Evolutionary conservation across 2,329 filamentous ascomycete genomes (phyloP).

Genomic region (Kalmusia sp.): DNA sequence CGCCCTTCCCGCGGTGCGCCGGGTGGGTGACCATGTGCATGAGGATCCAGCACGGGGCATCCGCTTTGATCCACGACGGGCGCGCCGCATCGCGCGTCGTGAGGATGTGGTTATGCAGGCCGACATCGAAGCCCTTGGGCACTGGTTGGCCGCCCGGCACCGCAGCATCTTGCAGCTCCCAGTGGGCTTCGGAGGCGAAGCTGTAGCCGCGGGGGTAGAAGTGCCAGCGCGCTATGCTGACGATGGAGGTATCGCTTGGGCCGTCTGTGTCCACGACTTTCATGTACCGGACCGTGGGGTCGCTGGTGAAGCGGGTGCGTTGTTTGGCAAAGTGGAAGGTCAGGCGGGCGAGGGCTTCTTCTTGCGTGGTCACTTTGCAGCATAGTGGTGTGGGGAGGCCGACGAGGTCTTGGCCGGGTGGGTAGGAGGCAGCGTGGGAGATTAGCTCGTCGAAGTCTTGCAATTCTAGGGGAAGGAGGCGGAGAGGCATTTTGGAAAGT

Average conservation of each 20-base stretch:
- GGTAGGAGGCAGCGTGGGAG: slow-evolving; percentile 8
- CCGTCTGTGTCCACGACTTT: slow-evolving; percentile 11
- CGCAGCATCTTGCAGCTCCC: slow-evolving; percentile 6
- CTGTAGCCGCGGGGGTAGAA: slow-evolving; percentile 13
- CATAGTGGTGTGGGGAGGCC: slow-evolving; percentile 11
- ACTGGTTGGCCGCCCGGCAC: neutral
- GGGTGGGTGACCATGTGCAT: slow-evolving; percentile 34
- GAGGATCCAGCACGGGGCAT: slow-evolving; percentile 13
- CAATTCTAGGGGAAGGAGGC: slow-evolving; percentile 10
- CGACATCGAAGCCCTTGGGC: slow-evolving; percentile 10
- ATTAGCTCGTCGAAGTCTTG: slow-evolving; percentile 16
- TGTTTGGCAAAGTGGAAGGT: slow-evolving; percentile 13
- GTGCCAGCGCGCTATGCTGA: slow-evolving; percentile 17
- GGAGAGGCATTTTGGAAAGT: slow-evolving; percentile 10
- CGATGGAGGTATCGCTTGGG: neutral
- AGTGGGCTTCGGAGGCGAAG: slow-evolving; percentile 10
- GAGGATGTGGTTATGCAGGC: slow-evolving; percentile 14
- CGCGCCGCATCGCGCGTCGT: slow-evolving; percentile 8
- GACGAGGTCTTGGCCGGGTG: slow-evolving; percentile 16
- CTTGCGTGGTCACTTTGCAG: slow-evolving; percentile 10
- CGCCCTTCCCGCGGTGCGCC: slow-evolving; percentile 42
- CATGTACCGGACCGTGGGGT: slow-evolving; percentile 14
- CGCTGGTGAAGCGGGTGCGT: slow-evolving; percentile 8
- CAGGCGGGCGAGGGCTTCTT: slow-evolving; percentile 11
- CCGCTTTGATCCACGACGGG: slow-evolving; percentile 5